These are phyloP conservation scores for Teratosphaeriaceae sp. DNA, from an alignment of 2,329 filamentous ascomycete species.

Conservation along the genomic window DNA sequence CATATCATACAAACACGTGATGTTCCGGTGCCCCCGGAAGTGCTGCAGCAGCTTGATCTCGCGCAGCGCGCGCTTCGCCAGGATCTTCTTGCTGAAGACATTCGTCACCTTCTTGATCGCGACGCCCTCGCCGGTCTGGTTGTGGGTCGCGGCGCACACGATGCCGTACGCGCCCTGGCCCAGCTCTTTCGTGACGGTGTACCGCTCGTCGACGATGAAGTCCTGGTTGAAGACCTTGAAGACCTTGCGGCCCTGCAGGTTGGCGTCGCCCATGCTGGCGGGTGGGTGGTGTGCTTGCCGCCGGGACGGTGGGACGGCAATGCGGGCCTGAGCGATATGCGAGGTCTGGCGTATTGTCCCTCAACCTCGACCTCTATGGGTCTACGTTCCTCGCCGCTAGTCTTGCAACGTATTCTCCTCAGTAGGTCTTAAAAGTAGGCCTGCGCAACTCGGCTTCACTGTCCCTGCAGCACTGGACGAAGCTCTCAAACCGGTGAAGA, in stretches of 20 bases:
- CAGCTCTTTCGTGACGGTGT: constrained; percentile 97
- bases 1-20: constrained; percentile 99
- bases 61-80: constrained; percentile 93
- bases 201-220: constrained; percentile 96
- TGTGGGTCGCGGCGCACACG: constrained; percentile 93
- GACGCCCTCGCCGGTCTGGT: constrained; percentile 83
- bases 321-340: too few relatives aligned
- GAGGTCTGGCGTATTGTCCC: too few relatives aligned
- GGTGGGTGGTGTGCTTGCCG: background rate
- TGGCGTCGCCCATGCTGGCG: constrained; percentile 49
- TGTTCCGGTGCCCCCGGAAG: constrained; percentile 66
- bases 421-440: too few relatives aligned
- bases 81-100: constrained; percentile 99
- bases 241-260: constrained; percentile 68
- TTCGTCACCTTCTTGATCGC: constrained; percentile 99
- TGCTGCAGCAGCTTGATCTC: constrained; percentile 99
- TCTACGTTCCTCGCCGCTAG: too few relatives aligned
- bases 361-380: too few relatives aligned
- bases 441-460: too few relatives aligned
- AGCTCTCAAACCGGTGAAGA: background rate
- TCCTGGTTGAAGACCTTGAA: constrained; percentile 99
- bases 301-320: background rate
- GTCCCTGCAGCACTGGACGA: background rate
- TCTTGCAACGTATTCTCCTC: too few relatives aligned
- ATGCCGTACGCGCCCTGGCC: constrained; percentile 98